A percentile compares a stretch with the other conserved stretches of the same genome.
These are phyloP conservation scores for Thermomucor indicae-seudaticae DNA, from an alignment of 371 early-diverging fungal species.

Conservation along the genomic window DNA sequence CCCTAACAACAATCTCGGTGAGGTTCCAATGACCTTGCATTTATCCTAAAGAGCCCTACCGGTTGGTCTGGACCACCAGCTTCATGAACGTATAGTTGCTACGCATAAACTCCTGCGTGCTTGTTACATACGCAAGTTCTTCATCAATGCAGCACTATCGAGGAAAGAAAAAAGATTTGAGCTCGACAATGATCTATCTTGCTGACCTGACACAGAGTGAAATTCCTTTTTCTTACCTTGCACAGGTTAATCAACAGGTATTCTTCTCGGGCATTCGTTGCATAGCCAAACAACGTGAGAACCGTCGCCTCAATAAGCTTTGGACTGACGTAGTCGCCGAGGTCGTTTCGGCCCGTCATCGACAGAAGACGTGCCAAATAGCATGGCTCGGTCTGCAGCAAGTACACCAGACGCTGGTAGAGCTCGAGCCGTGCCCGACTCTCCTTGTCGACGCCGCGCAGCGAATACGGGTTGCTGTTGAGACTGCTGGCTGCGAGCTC, in stretches of 20 bases:
- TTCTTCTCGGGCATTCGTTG: constrained; percentile 95
- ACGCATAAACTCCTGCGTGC: constrained; percentile 86
- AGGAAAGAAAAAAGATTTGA: constrained; percentile 61
- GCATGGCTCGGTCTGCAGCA: constrained; percentile 94
- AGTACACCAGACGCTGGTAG: constrained; percentile 92
- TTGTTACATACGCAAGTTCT: constrained; percentile 79
- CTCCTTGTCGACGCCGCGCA: constrained; percentile 82
- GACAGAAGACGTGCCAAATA: constrained; percentile 88
- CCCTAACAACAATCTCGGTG: constrained; percentile 39
- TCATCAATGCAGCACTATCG: constrained; percentile 83
- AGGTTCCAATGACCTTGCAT: background rate
- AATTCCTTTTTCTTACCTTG: constrained; percentile 48
- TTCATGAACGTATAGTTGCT: constrained; percentile 95
- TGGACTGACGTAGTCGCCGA: constrained; percentile 37
- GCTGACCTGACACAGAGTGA: too few species aligned
- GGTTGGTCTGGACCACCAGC: constrained; percentile 88
- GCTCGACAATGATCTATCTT: background rate
- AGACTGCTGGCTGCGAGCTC: constrained; percentile 20
- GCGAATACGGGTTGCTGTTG: constrained; percentile 29
- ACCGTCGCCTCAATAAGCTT: constrained; percentile 86
- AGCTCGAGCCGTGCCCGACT: constrained; percentile 68
- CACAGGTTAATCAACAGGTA: constrained; percentile 94
- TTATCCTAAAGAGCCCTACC: constrained; percentile 42
- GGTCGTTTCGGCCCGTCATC: constrained; percentile 60
- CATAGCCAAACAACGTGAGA: constrained; percentile 94